Conservation (phyloP, 306 rosid genomes). For the Prunus mongolica region DNA sequence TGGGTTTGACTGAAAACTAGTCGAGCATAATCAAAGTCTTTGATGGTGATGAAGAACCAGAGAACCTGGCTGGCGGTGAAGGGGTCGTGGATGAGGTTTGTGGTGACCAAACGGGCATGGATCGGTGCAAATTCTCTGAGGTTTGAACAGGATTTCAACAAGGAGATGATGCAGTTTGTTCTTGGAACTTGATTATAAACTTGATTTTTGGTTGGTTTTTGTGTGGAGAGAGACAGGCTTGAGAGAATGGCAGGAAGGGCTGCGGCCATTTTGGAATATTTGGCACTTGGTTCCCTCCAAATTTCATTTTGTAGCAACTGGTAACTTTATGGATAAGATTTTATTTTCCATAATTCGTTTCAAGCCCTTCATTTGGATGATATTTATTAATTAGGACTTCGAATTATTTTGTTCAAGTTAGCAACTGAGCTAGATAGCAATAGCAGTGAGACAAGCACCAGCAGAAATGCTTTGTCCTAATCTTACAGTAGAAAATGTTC, state of each 20-base stretch:
- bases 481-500: too few species aligned
- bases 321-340: not conserved
- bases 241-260: slow-evolving; percentile 6
- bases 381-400: too few species aligned
- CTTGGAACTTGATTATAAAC: not conserved
- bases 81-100: slow-evolving; percentile 28
- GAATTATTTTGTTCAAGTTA: too few species aligned
- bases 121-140: slow-evolving; percentile 15
- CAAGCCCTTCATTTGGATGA: too few species aligned
- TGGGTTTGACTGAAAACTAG: slow-evolving; percentile 12
- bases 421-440: too few species aligned
- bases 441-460: too few species aligned
- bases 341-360: not conserved
- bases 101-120: slow-evolving; percentile 25
- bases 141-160: slow-evolving; percentile 25
- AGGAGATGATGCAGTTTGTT: slow-evolving; percentile 1
- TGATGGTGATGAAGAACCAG: slow-evolving; percentile 15
- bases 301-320: not conserved
- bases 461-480: too few species aligned
- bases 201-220: not conserved
- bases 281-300: slow-evolving; percentile 11
- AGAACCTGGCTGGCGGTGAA: slow-evolving; percentile 23
- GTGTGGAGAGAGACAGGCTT: not conserved
- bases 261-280: slow-evolving; percentile 6
- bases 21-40: slow-evolving; percentile 1